A percentile compares a stretch with the other conserved stretches of the same genome.
phyloP scores from a whole-genome alignment of 352 stramenopile genomes.

The Globisporangium yorkense region DNA sequence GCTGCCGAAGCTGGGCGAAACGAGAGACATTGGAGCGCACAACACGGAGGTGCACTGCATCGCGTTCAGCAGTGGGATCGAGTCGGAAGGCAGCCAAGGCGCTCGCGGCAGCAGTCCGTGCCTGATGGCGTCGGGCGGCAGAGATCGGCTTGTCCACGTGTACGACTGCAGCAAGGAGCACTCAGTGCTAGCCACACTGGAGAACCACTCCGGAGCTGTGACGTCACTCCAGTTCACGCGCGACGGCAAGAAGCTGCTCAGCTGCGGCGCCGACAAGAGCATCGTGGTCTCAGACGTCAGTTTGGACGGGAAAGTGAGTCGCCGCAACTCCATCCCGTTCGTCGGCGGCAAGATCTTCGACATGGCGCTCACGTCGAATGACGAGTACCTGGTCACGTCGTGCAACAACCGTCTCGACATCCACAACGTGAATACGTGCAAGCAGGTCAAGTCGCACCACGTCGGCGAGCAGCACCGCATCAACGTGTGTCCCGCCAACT shows the following conservation, averaged over 20 bases:
- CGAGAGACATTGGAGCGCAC: constrained; percentile 47
- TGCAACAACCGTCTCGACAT: constrained; percentile 85
- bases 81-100: background rate
- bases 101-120: background rate
- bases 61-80: constrained; percentile 25
- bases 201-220: constrained; percentile 74
- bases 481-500: constrained; percentile 57
- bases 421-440: constrained; percentile 48
- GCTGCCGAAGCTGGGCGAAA: constrained; percentile 25
- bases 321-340: constrained; percentile 48
- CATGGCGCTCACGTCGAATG: constrained; percentile 63
- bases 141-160: constrained; percentile 79
- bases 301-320: constrained; percentile 27
- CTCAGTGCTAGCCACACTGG: constrained; percentile 43
- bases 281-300: constrained; percentile 55
- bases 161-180: constrained; percentile 51
- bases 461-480: constrained; percentile 73
- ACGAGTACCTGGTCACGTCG: constrained; percentile 56
- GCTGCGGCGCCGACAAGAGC: constrained; percentile 61
- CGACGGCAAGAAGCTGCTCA: constrained; percentile 64
- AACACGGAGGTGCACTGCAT: constrained; percentile 72
- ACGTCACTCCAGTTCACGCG: constrained; percentile 58
- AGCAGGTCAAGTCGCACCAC: constrained; percentile 51
- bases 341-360: constrained; percentile 71
- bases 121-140: constrained; percentile 66